These are phyloP conservation scores for Stylonectria norvegica DNA, from an alignment of 2,329 filamentous ascomycete genomes.

Conservation along the genomic window DNA sequence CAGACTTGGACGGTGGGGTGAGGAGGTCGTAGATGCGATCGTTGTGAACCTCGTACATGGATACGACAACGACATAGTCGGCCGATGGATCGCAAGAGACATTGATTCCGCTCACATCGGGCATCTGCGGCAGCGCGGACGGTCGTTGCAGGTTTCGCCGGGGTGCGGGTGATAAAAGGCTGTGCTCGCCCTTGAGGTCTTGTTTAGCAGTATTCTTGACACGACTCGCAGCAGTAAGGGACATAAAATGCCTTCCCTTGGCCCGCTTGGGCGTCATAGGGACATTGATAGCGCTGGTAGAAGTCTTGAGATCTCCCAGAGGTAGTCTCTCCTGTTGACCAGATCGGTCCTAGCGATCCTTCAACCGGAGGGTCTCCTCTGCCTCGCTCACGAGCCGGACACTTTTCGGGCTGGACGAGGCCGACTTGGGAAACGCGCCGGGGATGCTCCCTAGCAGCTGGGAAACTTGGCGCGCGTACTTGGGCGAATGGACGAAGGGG, in stretches of 20 bases:
- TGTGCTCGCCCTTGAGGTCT: conserved; percentile 49
- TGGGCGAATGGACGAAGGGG: conserved; percentile 27
- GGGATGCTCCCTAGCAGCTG: conserved; percentile 20
- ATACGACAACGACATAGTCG: conserved; percentile 85
- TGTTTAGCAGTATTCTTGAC: conserved; percentile 48
- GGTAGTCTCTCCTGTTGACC: conserved; percentile 15
- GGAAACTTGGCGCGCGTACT: conserved; percentile 15
- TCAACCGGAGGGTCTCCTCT: conserved; percentile 22
- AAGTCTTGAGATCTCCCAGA: conserved; percentile 12
- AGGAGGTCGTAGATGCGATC: conserved; percentile 95
- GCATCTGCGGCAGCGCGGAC: conserved; percentile 67
- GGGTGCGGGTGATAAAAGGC: conserved; percentile 45
- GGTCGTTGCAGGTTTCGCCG: conserved; percentile 65
- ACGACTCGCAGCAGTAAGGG: conserved; percentile 44
- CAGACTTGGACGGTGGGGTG: conserved; percentile 57
- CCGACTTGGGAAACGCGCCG: conserved; percentile 31
- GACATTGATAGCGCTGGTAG: conserved; percentile 28
- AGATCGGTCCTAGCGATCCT: conserved; percentile 31
- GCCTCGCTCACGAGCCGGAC: conserved; percentile 41
- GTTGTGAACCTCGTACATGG: conserved; percentile 99
- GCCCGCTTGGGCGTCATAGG: conserved; percentile 34
- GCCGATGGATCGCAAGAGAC: conserved; percentile 58
- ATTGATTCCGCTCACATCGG: conserved; percentile 68
- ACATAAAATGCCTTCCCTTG: conserved; percentile 35
- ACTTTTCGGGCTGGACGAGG: conserved; percentile 38